These are phyloP conservation scores for Leptographium wingfieldii DNA, from an alignment of 2,329 filamentous ascomycete species.

Conservation along the genomic window DNA sequence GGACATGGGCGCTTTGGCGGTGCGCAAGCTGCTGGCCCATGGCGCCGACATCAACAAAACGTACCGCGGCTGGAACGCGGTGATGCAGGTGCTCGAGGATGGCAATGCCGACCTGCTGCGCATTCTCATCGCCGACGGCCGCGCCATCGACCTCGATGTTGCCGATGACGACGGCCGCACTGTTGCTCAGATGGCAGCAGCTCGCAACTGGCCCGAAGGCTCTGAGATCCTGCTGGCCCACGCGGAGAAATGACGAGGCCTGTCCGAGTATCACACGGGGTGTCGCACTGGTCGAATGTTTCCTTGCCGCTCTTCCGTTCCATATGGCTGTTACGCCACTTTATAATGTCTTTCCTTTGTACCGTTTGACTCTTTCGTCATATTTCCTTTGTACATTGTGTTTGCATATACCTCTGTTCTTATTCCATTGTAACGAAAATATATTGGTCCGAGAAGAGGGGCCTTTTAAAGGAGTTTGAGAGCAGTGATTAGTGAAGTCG, in stretches of 20 bases:
- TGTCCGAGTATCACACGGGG: too few relatives aligned
- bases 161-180: constrained; percentile 17
- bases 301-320: background rate
- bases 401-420: background rate
- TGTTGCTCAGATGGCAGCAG: constrained; percentile 44
- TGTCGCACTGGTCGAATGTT: too few relatives aligned
- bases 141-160: constrained; percentile 14
- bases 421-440: background rate
- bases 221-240: constrained; percentile 27
- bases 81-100: constrained; percentile 54
- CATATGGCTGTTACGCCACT: background rate
- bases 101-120: constrained; percentile 42
- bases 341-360: constrained; percentile 1
- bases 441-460: background rate
- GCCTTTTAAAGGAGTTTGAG: background rate
- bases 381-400: background rate
- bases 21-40: constrained; percentile 36
- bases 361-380: background rate
- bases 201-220: constrained; percentile 46
- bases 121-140: constrained; percentile 29
- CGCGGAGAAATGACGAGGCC: background rate
- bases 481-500: too few relatives aligned
- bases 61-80: constrained; percentile 53
- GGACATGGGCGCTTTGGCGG: constrained; percentile 46
- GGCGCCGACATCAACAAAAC: constrained; percentile 57